phyloP scores from a whole-genome alignment of 177 flowering plant species.

The Vitis hybrid region DNA sequence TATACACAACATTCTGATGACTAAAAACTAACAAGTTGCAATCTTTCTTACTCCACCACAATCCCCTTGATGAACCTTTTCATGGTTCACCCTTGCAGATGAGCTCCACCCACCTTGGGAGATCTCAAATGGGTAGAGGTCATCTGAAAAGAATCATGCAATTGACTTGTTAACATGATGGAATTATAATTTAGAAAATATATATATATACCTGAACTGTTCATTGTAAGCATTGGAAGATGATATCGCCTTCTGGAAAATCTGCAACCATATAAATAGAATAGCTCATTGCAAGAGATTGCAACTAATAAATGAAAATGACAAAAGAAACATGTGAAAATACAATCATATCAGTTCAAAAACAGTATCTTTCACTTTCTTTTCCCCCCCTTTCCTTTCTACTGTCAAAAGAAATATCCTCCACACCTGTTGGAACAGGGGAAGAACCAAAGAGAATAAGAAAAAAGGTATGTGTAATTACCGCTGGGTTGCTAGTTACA shows the following conservation, averaged over 20 bases:
- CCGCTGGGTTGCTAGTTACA: slow-evolving; percentile 99
- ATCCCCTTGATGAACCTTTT: too few species aligned
- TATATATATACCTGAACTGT: slow-evolving; percentile 75
- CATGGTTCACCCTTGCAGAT: too few species aligned
- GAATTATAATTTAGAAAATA: too few species aligned
- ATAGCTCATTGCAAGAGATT: not conserved
- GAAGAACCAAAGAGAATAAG: not conserved
- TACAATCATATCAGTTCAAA: not conserved
- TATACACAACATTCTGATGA: too few species aligned
- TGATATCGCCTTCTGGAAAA: slow-evolving; percentile 98
- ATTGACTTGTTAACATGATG: too few species aligned
- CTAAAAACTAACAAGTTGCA: too few species aligned
- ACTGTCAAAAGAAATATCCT: not conserved
- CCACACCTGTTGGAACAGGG: not conserved
- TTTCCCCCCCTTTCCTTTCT: not conserved
- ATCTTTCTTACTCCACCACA: too few species aligned
- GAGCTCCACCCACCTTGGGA: too few species aligned
- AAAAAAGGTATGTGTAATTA: slow-evolving; percentile 20
- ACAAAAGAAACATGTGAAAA: not conserved
- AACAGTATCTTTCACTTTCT: not conserved
- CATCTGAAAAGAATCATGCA: too few species aligned
- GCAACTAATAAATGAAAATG: not conserved
- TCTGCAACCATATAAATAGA: slow-evolving; percentile 48
- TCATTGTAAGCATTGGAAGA: slow-evolving; percentile 92
- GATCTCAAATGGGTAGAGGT: too few species aligned